Conservation (phyloP, 495 filamentous ascomycete genomes). For the Trichoderma parareesei region DNA sequence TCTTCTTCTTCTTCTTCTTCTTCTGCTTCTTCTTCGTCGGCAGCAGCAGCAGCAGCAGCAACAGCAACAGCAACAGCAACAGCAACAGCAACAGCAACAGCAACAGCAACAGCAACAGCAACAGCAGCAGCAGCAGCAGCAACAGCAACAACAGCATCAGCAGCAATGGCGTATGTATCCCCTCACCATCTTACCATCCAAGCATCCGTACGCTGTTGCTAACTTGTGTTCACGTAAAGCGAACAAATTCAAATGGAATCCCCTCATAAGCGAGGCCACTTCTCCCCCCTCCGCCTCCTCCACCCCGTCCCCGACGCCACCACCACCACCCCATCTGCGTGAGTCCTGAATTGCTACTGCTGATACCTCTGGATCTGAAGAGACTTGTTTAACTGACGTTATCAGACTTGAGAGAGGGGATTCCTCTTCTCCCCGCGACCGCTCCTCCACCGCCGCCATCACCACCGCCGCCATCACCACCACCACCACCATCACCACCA, state of each 20-base stretch:
- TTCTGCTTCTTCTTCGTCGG: too few relatives aligned
- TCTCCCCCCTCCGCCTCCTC: not conserved
- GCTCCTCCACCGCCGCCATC: slow-evolving; percentile 4
- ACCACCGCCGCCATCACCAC: too few relatives aligned
- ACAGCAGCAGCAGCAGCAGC: too few relatives aligned
- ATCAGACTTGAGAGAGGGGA: slow-evolving; percentile 5
- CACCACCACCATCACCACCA: too few relatives aligned
- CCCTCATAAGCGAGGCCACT: not conserved
- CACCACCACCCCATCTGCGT: not conserved
- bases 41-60: too few relatives aligned
- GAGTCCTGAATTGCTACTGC: slow-evolving; percentile 7
- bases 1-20: too few relatives aligned
- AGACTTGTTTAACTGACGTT: slow-evolving; percentile 8
- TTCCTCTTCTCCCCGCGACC: slow-evolving; percentile 1
- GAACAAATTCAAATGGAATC: not conserved
- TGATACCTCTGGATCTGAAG: slow-evolving; percentile 2
- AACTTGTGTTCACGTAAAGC: slow-evolving; percentile 6
- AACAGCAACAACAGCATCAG: too few relatives aligned
- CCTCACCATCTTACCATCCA: slow-evolving; percentile 3
- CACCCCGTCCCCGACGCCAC: not conserved
- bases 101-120: too few relatives aligned
- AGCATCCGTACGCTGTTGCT: slow-evolving; percentile 8
- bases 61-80: too few relatives aligned
- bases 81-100: too few relatives aligned
- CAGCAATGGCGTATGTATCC: slow-evolving; percentile 4